Base-by-base conservation (phyloP, 2,329 filamentous ascomycete species). In the Paradendryphiella salina region DNA sequence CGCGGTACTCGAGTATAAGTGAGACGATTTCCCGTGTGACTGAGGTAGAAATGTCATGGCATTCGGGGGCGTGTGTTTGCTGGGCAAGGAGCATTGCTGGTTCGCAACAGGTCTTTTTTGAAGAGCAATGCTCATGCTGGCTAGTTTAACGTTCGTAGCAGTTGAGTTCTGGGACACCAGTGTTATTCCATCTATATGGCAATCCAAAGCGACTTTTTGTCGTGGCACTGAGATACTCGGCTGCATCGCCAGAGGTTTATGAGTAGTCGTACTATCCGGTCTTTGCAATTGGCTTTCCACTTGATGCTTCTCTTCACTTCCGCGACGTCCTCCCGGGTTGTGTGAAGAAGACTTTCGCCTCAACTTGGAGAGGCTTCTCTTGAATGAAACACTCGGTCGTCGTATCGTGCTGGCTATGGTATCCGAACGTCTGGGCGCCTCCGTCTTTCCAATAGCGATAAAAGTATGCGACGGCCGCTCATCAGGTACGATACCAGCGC, bases 1-100 rank as follows among this genome's bases (percentile, higher is more conserved):
- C 1, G 65, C 68, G 5, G 67, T 70, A 15, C 65, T 68, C 3
- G 69, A 72, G 46, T 70, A 67, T 40, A 61, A 56, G 39, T 67
- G 66, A 32, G 59, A 62, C 5, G 66, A 52, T 15, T 64, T 52
- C 0, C 53, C 48, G 4, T 49, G 54, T n/a, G 50, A 31, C n/a
- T 35, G 31, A 38, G 43, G 5, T 21, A 29, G 36, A 1, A 20
- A 36, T 13, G 23, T 28, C 3, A 21, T 46, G n/a, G 31, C 5
- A 13, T 39, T 20, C 8, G 33, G 20, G 6, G 36, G 14, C 13
- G 39, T 49, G 36, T 14, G 26, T 8, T 50, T 28, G 32, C 26
- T 7, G 17, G 34, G n/a, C 2, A 6, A 31, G 28, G 9, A 14
- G 43, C 3, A 5, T 41, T 46, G 29, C 15, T 17, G 8, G 2